These are phyloP conservation scores for Ceratocystis cacaofunesta DNA, from an alignment of 2,329 filamentous ascomycete species.

Conservation along the genomic window DNA sequence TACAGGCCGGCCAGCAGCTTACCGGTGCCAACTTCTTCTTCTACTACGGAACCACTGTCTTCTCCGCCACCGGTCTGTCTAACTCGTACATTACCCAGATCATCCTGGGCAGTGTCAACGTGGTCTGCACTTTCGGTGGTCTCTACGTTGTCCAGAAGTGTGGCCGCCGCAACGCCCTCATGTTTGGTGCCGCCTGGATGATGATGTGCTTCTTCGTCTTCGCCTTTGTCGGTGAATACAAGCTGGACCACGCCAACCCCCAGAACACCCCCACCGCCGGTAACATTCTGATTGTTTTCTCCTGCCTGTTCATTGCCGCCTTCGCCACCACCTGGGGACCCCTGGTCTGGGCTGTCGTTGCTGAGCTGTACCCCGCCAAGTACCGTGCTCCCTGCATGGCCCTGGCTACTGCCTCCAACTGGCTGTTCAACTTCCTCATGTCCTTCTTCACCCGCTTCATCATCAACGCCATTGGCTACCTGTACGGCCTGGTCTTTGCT, in stretches of 20 bases:
- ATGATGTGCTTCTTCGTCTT: constrained; percentile 37
- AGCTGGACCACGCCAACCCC: constrained; percentile 29
- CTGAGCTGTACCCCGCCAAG: constrained; percentile 48
- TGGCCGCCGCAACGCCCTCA: constrained; percentile 48
- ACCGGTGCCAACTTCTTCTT: constrained; percentile 57
- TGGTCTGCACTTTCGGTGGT: constrained; percentile 48
- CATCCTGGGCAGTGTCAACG: constrained; percentile 53
- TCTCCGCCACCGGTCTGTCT: constrained; percentile 46
- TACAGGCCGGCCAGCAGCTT: constrained; percentile 53
- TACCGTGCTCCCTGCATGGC: constrained; percentile 41
- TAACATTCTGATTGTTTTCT: constrained; percentile 50
- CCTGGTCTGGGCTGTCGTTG: constrained; percentile 50
- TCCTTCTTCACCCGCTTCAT: constrained; percentile 54
- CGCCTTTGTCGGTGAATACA: constrained; percentile 34
- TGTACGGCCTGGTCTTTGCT: constrained; percentile 57
- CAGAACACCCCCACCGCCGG: constrained; percentile 35
- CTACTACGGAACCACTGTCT: constrained; percentile 52
- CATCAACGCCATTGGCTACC: constrained; percentile 51
- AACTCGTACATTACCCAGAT: constrained; percentile 55
- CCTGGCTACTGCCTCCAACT: constrained; percentile 43
- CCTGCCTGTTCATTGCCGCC: constrained; percentile 51
- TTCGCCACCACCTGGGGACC: constrained; percentile 59
- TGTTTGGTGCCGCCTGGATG: constrained; percentile 48
- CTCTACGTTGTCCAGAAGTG: constrained; percentile 51
- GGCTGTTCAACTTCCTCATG: constrained; percentile 50